Conservation (phyloP, 345 rosid species). For the Triadica sebifera region DNA sequence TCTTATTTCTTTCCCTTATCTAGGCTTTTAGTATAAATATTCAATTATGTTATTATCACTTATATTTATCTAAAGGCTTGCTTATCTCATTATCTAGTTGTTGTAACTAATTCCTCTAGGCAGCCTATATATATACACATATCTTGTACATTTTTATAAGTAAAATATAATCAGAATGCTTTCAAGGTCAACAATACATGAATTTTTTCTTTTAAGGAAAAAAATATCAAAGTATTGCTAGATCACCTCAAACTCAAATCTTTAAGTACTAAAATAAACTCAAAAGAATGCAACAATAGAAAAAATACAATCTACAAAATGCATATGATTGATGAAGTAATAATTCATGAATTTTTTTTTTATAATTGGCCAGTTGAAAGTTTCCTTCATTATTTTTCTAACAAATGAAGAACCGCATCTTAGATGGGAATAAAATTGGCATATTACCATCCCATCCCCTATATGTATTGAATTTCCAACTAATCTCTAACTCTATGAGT, state of each 20-base stretch:
- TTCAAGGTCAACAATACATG: not conserved
- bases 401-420: not conserved
- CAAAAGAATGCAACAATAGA: not conserved
- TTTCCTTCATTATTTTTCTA: not conserved
- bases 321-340: not conserved
- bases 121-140: no score
- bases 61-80: no score
- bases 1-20: no score
- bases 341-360: not conserved
- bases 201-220: no score
- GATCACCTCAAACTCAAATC: not conserved
- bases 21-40: no score
- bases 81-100: no score
- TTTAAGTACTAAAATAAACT: not conserved
- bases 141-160: no score
- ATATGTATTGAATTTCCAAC: not conserved
- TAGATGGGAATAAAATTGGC: not conserved
- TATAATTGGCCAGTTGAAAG: not conserved
- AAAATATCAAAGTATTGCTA: not conserved
- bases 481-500: no score
- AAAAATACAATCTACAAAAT: no score
- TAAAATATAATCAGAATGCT: no score
- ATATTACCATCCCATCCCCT: not conserved
- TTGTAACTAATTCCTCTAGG: no score
- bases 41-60: no score